Conservation (phyloP, 1,284 basidiomycete species). For the Leucoagaricus sp. region DNA sequence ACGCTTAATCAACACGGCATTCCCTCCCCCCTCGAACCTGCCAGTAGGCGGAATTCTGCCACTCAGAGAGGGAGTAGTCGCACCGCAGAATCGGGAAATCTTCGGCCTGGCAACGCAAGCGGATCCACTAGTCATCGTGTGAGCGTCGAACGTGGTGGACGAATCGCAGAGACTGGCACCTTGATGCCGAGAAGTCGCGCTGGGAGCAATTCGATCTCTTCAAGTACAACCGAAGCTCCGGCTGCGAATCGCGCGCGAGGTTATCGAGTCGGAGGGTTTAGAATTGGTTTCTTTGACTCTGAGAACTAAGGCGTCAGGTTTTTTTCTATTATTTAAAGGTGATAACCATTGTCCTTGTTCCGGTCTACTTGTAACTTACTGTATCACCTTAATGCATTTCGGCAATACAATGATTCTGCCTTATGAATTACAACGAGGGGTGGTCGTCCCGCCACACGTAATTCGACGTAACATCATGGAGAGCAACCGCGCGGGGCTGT, state of each 20-base stretch:
- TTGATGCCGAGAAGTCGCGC: constrained; percentile 51
- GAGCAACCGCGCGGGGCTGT: not conserved
- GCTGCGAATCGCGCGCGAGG: constrained; percentile 7
- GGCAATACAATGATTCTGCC: not conserved
- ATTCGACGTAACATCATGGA: not conserved
- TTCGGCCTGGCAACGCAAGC: constrained; percentile 18
- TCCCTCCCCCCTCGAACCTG: constrained; percentile 50
- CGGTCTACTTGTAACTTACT: constrained; percentile 10
- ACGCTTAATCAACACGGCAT: constrained; percentile 47
- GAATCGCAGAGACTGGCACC: constrained; percentile 66
- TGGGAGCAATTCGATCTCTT: constrained; percentile 34
- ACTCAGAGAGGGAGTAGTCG: constrained; percentile 44
- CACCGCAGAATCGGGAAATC: constrained; percentile 31
- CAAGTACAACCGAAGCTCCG: constrained; percentile 3
- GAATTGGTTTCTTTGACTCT: constrained; percentile 14
- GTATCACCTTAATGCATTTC: constrained; percentile 11
- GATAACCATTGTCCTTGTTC: constrained; percentile 10
- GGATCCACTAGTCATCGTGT: constrained; percentile 50
- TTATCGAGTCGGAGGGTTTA: constrained; percentile 11
- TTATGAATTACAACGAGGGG: constrained; percentile 12
- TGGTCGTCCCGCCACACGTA: not conserved
- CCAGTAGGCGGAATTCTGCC: constrained; percentile 52
- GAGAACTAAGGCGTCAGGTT: constrained; percentile 5
- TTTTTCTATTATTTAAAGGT: constrained; percentile 4
- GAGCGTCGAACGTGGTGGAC: constrained; percentile 60